Evolutionary conservation across 495 filamentous ascomycete species (phyloP), one percentile per base, ranked within the genome.

Genomic region (Neurospora sp.): DNA sequence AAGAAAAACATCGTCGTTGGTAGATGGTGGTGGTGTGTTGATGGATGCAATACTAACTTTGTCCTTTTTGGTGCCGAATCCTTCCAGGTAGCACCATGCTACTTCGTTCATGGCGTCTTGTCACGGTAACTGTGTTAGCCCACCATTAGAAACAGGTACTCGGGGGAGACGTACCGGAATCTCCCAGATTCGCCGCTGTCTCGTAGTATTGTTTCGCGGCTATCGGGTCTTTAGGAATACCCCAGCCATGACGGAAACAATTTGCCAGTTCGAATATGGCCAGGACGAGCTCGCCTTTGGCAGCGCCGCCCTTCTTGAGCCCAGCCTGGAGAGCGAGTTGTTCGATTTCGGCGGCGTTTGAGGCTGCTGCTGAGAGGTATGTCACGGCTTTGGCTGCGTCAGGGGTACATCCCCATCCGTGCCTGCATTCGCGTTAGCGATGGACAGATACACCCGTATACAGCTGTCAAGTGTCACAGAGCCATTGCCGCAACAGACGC

Each of bases 161-260:
- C 12, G 8, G 9, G 38, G 35, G 38, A 77, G 38, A 77, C 83
- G 71, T 81, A 88, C 87, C 87, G 45, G 92, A 92, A 81, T 99
- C 96, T 65, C 95, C 95, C 71, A 99, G 82, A 75, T 98, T 98
- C 47, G 96, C 96, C 31, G 96, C 96, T 38, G 94, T 97, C 82
- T 98, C 94, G 82, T 98, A 98, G 81, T 98, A 98, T 85, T 96
- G 83, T 78, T 88, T 91, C 39, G 96, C 96, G 65, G 96, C 96
- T 73, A 91, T 87, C 69, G 93, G 88, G 77, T 99, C 96, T 80
- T 93, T 94, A 73, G 87, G 85, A 45, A 97, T 91, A 69, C 96
- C 96, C 96, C 96, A 98, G 37, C 94, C 96, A 82, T 98, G 90
- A 53, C 96, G 91, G 85, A 97, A 98, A 79, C 92, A 97, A 82